Evolutionary conservation across 495 filamentous ascomycete species (phyloP).

Genomic region (Rhizodiscina lignyota): DNA sequence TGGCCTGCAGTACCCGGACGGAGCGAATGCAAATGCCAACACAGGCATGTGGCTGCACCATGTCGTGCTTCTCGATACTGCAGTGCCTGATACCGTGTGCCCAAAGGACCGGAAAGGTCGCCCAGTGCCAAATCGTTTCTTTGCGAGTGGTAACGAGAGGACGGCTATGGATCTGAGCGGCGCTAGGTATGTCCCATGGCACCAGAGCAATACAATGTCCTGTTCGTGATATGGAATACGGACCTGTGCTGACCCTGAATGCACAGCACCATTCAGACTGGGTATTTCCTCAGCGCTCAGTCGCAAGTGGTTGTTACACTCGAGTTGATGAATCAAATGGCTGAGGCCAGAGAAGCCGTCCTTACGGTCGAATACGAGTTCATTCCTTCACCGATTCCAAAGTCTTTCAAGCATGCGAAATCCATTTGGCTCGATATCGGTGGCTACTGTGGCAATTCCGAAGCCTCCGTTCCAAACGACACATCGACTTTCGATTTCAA

Average conservation of each 20-base stretch:
- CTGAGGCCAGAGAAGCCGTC: constrained; percentile 1
- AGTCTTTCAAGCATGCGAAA: constrained; percentile 2
- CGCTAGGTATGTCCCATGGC: too few relatives aligned
- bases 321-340: constrained; percentile 8
- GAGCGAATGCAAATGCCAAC: constrained; percentile 5
- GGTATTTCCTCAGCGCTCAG: constrained; percentile 4
- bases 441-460: constrained; percentile 4
- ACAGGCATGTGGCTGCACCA: constrained; percentile 12
- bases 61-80: constrained; percentile 4
- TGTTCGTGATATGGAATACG: too few relatives aligned
- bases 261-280: constrained; percentile 1
- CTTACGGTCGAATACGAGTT: constrained; percentile 8
- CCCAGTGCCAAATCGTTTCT: constrained; percentile 3
- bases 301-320: background rate
- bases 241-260: background rate
- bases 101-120: background rate
- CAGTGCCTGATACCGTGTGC: background rate
- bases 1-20: constrained; percentile 6
- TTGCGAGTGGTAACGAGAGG: constrained; percentile 10
- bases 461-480: too few relatives aligned
- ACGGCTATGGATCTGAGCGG: constrained; percentile 5
- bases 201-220: too few relatives aligned
- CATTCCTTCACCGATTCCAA: constrained; percentile 1
- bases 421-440: constrained; percentile 8
- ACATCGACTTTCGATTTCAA: too few relatives aligned